Evolutionary conservation across 2,329 filamentous ascomycete species (phyloP).

Genomic region (Pseudogymnoascus sp.): DNA sequence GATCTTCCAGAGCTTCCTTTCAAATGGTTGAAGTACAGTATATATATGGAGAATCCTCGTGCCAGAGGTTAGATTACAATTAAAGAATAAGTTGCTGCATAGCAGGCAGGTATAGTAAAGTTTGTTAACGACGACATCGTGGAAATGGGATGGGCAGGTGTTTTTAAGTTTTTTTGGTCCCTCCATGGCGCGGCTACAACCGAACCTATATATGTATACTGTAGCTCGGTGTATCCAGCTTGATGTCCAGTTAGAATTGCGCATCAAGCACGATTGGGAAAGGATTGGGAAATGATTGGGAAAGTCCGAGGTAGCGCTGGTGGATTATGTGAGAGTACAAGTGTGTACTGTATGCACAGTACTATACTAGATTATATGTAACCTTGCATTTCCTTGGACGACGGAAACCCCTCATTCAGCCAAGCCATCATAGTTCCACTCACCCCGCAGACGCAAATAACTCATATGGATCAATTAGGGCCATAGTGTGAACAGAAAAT

Average conservation of each 20-base stretch:
- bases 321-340: neutral
- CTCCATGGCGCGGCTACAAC: neutral
- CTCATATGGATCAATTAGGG: neutral
- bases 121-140: neutral
- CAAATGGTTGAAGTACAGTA: neutral
- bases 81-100: neutral
- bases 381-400: neutral
- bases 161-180: neutral
- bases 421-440: neutral
- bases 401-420: neutral
- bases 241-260: neutral
- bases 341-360: neutral
- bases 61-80: neutral
- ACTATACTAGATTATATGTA: neutral
- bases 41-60: neutral
- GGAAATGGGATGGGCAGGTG: neutral
- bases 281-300: neutral
- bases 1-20: neutral
- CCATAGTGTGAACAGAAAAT: neutral
- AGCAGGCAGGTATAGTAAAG: neutral
- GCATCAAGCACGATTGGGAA: conserved; percentile 4
- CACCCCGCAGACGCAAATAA: neutral
- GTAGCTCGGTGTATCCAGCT: neutral
- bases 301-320: neutral
- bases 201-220: neutral